phyloP scores from a whole-genome alignment of 2,329 filamentous ascomycete species.

The Trichoderma oligosporum region DNA sequence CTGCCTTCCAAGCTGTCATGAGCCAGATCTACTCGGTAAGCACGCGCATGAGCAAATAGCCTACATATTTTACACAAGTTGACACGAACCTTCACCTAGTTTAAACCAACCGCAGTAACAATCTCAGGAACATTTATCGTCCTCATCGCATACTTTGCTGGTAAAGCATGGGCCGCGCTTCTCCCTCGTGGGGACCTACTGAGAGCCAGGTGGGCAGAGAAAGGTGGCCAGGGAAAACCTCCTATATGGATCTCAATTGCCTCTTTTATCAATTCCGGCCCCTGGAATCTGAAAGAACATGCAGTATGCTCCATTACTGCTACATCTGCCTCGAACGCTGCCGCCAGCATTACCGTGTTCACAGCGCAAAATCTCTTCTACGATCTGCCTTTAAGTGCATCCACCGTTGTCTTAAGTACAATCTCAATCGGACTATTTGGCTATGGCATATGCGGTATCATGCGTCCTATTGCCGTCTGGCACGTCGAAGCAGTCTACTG shows the following conservation, averaged over 20 bases:
- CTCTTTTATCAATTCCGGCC: constrained; percentile 48
- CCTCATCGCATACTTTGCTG: constrained; percentile 54
- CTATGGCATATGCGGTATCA: constrained; percentile 50
- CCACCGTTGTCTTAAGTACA: constrained; percentile 46
- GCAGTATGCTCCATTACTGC: constrained; percentile 52
- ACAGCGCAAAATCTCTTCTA: constrained; percentile 52
- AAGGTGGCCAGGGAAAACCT: constrained; percentile 38
- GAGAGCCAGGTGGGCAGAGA: constrained; percentile 45
- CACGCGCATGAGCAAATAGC: neutral
- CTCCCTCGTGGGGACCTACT: constrained; percentile 47
- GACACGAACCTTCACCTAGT: constrained; percentile 35
- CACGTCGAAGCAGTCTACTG: constrained; percentile 56
- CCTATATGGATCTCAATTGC: constrained; percentile 41
- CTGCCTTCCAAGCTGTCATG: constrained; percentile 54
- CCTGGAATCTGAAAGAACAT: constrained; percentile 55
- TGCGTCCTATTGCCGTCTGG: constrained; percentile 53
- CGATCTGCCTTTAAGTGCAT: constrained; percentile 41
- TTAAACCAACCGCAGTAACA: constrained; percentile 48
- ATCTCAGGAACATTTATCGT: constrained; percentile 55
- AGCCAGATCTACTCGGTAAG: constrained; percentile 51
- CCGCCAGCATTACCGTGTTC: constrained; percentile 41
- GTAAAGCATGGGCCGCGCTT: constrained; percentile 35
- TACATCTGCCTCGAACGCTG: constrained; percentile 49
- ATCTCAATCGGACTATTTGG: constrained; percentile 55
- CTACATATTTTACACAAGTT: neutral